Evolutionary conservation across 1,139 yeast species (phyloP).

Genomic region (Candida sp.): DNA sequence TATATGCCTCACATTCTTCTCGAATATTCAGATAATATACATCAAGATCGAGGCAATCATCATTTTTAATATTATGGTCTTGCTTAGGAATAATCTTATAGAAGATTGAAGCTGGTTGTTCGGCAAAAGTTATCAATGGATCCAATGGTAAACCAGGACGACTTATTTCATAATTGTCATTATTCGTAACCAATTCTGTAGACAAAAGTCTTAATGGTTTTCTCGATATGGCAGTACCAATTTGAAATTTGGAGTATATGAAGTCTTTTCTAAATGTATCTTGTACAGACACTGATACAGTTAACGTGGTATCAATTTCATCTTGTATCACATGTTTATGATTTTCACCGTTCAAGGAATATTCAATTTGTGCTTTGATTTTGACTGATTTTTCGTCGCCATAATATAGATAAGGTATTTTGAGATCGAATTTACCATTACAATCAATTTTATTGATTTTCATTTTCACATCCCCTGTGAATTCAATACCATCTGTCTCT

Average conservation of each 20-base stretch:
- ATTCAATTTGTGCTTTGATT: constrained; percentile 30
- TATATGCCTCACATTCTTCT: constrained; percentile 32
- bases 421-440: constrained; percentile 9
- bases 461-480: constrained; percentile 1
- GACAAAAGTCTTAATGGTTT: constrained; percentile 54
- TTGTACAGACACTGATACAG: constrained; percentile 70
- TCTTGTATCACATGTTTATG: constrained; percentile 22
- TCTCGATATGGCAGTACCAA: constrained; percentile 53
- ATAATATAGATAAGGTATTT: constrained; percentile 21
- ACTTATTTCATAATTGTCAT: constrained; percentile 32
- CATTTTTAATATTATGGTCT: constrained; percentile 14
- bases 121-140: constrained; percentile 54
- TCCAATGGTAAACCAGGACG: constrained; percentile 17
- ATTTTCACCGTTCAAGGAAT: constrained; percentile 17
- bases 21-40: constrained; percentile 44
- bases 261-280: constrained; percentile 60
- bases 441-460: constrained; percentile 17
- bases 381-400: constrained; percentile 24
- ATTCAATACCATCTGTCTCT: constrained; percentile 14
- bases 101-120: constrained; percentile 66
- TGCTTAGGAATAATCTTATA: constrained; percentile 42
- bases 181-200: constrained; percentile 38
- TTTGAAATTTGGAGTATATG: constrained; percentile 63
- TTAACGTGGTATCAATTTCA: constrained; percentile 48
- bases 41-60: constrained; percentile 38